phyloP scores from a whole-genome alignment of 208 protist species.

The Tritrichomonas musculus region DNA sequence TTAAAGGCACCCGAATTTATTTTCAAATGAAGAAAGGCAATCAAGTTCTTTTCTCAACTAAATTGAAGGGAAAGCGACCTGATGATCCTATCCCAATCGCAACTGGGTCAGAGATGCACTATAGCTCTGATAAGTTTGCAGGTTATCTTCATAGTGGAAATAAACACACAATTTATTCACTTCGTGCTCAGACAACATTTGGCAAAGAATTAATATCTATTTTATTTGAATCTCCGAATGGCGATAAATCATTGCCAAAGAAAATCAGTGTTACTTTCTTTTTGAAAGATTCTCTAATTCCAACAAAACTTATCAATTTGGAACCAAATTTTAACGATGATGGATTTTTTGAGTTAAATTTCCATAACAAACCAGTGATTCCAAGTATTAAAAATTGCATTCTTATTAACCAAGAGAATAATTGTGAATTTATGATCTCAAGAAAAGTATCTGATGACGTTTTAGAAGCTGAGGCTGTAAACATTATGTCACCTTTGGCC shows the following conservation, averaged over 20 bases:
- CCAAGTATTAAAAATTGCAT: conserved; percentile 11
- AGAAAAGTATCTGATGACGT: background rate
- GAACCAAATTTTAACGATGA: background rate
- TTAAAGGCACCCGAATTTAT: background rate
- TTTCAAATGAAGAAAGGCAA: background rate
- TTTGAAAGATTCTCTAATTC: conserved; percentile 3
- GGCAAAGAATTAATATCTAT: background rate
- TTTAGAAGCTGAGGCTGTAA: background rate
- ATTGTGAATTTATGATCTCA: background rate
- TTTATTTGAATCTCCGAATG: too few species aligned
- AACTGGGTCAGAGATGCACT: background rate
- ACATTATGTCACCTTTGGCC: background rate
- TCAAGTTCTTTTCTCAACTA: background rate
- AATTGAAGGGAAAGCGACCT: background rate
- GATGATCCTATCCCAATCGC: background rate
- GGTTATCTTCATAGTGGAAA: background rate
- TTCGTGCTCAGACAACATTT: background rate
- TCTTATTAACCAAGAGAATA: background rate
- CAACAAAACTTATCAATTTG: background rate
- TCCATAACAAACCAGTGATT: background rate
- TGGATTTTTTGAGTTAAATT: background rate
- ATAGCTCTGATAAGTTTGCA: background rate
- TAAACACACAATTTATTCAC: background rate
- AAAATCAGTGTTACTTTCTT: background rate
- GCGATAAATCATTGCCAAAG: background rate